Evolutionary conservation across 108 stramenopile species (phyloP).

Genomic region (Stephanodiscus minutulus): DNA sequence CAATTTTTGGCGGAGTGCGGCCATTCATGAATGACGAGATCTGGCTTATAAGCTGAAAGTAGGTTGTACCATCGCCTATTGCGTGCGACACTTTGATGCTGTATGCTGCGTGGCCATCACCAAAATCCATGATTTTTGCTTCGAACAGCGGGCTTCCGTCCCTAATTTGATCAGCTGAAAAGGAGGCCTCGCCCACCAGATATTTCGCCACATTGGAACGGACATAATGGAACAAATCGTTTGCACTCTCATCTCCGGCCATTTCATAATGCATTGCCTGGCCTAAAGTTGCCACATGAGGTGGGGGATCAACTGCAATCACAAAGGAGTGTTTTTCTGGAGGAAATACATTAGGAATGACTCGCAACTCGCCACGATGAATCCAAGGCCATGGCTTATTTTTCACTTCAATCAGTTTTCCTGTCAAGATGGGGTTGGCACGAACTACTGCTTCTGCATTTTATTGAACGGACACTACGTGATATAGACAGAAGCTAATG

Average conservation of each 20-base stretch:
- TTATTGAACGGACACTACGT: neutral
- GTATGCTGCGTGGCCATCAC: constrained; percentile 49
- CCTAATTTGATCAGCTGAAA: constrained; percentile 39
- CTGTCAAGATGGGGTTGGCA: constrained; percentile 51
- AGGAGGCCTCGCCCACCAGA: constrained; percentile 39
- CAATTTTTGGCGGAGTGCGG: constrained; percentile 23
- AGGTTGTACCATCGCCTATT: constrained; percentile 50
- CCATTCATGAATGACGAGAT: constrained; percentile 56
- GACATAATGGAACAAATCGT: constrained; percentile 35
- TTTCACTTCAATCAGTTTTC: constrained; percentile 47
- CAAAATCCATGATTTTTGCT: constrained; percentile 51
- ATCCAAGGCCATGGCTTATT: constrained; percentile 42
- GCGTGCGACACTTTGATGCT: constrained; percentile 50
- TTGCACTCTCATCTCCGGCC: constrained; percentile 7
- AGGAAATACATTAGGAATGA: constrained; percentile 36
- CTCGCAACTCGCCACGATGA: constrained; percentile 18
- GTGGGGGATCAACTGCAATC: constrained; percentile 32
- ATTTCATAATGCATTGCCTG: constrained; percentile 7
- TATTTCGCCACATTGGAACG: constrained; percentile 27
- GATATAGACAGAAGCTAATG: neutral
- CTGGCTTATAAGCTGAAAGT: constrained; percentile 48
- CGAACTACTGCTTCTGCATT: constrained; percentile 42
- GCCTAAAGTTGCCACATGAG: constrained; percentile 26
- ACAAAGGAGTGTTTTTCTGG: constrained; percentile 50
- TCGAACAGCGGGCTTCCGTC: constrained; percentile 45